Base-by-base conservation (phyloP, 805 yeast genomes). In the Kodamaea laetipori region DNA sequence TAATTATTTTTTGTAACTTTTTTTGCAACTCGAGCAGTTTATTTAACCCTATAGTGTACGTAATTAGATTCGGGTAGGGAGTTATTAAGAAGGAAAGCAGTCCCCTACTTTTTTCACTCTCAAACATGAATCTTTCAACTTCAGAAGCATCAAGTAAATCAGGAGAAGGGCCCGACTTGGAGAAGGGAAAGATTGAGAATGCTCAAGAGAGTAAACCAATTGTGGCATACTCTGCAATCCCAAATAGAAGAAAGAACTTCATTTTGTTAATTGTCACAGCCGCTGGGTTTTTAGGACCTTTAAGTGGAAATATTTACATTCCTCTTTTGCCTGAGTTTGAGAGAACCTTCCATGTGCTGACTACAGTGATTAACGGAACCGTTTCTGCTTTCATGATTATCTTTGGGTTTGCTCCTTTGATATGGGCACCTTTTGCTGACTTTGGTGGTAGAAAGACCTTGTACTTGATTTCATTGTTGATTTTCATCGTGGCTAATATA, bases 371-470 rank as follows among this genome's bases (percentile, higher is more conserved):
- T 27, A 76, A 78, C 57, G 80, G 79, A 2, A 77, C 84, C 0
- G 81, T 78, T 0, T 75, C 82, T 0, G 78, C 74, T 0, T 79
- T 78, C 48, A 79, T 79, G 83, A 74, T 67, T 2, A 69, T 76
- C 0, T 76, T 78, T 56, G 79, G 82, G 1, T 55, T 80, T 17
- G 76, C 80, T 0, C 85, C 84, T 1, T 52, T 80, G 38, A 46
- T 78, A 11, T 78, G 82, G 80, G 82, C 82, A 0, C 58, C 74
- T 2, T 66, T 69, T 59, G 78, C 83, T 3, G 85, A 80, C 51
- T 58, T 63, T 45, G 78, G 78, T 3, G 84, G 84, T 4, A 49
- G 73, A 24, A 60, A 65, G 45, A 55, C 57, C 1, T 49, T 65
- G 26, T 63, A 63, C 32, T 30, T 63, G 13, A 38, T 58, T 1